These are phyloP conservation scores for Musa itinerans DNA, from an alignment of 176 grass and related monocot species.

Conservation along the genomic window DNA sequence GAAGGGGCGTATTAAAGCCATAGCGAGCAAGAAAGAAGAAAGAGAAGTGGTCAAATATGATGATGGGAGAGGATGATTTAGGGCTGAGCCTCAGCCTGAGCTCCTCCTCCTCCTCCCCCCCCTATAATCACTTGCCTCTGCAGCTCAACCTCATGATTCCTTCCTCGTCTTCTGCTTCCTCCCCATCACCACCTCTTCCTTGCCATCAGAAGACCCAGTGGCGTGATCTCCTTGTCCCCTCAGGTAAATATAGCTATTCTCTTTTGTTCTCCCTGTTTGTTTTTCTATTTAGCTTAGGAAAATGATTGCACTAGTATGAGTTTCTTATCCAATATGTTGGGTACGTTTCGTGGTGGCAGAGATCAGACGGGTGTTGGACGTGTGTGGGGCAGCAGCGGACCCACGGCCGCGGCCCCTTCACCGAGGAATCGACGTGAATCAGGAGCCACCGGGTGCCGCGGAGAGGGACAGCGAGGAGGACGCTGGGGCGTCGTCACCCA, in stretches of 20 bases:
- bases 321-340: neutral
- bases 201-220: neutral
- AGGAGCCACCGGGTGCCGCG: constrained; percentile 21
- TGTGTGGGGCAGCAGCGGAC: neutral
- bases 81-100: constrained; percentile 1
- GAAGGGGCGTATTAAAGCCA: neutral
- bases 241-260: neutral
- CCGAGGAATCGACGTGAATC: constrained; percentile 77
- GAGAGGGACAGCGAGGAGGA: constrained; percentile 33
- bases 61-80: neutral
- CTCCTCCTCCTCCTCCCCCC: neutral
- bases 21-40: neutral
- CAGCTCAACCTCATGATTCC: neutral
- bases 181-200: neutral
- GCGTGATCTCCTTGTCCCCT: neutral
- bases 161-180: constrained; percentile 3
- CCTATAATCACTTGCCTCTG: neutral
- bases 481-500: constrained; percentile 3
- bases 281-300: neutral
- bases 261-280: neutral
- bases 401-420: neutral
- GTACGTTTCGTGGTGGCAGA: neutral
- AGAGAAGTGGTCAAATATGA: neutral
- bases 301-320: neutral
- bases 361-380: neutral